Conservation (phyloP, 2,329 filamentous ascomycete genomes). For the Septoria linicola region DNA sequence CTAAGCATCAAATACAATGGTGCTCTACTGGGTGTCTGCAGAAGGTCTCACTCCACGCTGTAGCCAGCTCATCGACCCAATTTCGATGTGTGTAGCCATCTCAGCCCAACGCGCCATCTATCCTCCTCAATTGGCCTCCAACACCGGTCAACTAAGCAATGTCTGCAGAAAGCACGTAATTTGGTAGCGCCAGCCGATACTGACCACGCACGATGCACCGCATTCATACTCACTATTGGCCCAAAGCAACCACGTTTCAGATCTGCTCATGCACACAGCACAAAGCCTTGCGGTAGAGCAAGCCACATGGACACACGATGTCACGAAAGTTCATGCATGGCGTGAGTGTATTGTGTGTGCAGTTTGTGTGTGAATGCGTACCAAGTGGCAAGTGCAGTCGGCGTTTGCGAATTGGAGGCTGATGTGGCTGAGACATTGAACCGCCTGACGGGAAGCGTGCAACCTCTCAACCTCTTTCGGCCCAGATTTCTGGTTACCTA, state of each 20-base stretch:
- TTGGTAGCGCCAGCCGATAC: not conserved
- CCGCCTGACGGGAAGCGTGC: not conserved
- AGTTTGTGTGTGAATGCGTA: too few relatives aligned
- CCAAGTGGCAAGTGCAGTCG: not conserved
- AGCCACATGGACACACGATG: too few relatives aligned
- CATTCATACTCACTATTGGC: too few relatives aligned
- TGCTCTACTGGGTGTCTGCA: not conserved
- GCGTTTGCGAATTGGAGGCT: not conserved
- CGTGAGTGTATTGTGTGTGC: too few relatives aligned
- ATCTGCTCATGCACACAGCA: too few relatives aligned
- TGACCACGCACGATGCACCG: not conserved
- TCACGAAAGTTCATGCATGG: too few relatives aligned
- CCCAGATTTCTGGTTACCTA: too few relatives aligned
- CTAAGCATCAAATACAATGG: not conserved
- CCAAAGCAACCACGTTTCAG: too few relatives aligned
- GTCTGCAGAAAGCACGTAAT: not conserved
- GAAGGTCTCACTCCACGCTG: not conserved
- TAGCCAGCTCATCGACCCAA: not conserved
- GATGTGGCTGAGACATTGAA: conserved; percentile 1
- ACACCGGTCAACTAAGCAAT: not conserved
- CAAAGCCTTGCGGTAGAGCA: too few relatives aligned
- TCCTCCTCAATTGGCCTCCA: not conserved
- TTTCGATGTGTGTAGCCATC: too few relatives aligned
- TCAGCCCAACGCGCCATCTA: not conserved
- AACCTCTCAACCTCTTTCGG: too few relatives aligned